Conservation (phyloP, 176 grass and related monocot species). For the Ampelocalamus luodianensis region DNA sequence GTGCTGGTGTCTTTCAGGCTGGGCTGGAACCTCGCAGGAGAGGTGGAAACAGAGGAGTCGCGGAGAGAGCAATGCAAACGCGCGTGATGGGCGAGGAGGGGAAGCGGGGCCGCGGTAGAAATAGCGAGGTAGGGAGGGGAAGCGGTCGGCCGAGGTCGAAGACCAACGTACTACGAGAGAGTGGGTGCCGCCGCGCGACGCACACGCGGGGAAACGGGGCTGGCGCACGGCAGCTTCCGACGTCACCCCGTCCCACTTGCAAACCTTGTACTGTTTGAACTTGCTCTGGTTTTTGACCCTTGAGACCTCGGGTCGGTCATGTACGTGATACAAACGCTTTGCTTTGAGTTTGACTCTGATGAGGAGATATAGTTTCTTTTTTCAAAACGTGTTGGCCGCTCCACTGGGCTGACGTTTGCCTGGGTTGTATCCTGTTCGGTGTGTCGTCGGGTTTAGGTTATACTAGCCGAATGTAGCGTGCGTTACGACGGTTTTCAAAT, state of each 20-base stretch:
- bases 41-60: not conserved
- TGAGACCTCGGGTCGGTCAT: not conserved
- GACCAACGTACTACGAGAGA: not conserved
- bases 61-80: not conserved
- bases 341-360: not conserved
- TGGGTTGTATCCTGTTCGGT: not conserved
- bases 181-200: not conserved
- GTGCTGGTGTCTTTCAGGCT: not conserved
- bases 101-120: slow-evolving; percentile 1
- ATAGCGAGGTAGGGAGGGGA: not conserved
- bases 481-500: no score
- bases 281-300: not conserved
- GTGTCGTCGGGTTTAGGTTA: not conserved
- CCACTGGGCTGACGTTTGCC: not conserved
- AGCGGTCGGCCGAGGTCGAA: not conserved
- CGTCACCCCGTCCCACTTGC: not conserved
- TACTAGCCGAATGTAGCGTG: no score
- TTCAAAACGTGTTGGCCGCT: not conserved
- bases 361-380: not conserved
- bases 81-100: not conserved
- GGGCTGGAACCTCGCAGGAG: not conserved
- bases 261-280: not conserved
- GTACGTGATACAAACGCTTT: not conserved
- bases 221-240: slow-evolving; percentile 26
- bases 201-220: not conserved